Evolutionary conservation across 768 basidiomycete species (phyloP).

Genomic region (Tricholoma matsutake): DNA sequence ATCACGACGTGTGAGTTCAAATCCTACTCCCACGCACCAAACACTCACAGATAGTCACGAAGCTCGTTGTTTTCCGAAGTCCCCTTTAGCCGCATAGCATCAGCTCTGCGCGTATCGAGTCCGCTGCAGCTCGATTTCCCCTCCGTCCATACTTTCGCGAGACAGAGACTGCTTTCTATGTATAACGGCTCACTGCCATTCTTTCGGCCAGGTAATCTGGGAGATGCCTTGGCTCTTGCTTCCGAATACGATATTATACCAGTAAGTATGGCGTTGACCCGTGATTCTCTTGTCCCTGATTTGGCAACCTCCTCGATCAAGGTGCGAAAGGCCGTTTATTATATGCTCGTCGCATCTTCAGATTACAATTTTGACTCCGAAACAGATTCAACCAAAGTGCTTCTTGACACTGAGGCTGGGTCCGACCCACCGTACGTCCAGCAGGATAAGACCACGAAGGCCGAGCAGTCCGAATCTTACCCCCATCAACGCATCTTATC

Average conservation of each 20-base stretch:
- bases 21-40: too few relatives aligned
- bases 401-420: neutral
- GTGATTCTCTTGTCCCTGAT: neutral
- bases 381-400: neutral
- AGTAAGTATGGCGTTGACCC: slow-evolving; percentile 35
- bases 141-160: slow-evolving; percentile 43
- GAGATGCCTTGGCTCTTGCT: slow-evolving; percentile 54
- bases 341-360: slow-evolving; percentile 51
- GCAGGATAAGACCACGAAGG: slow-evolving; percentile 8
- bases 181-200: slow-evolving; percentile 50
- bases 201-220: slow-evolving; percentile 39
- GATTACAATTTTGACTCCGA: slow-evolving; percentile 7
- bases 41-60: slow-evolving; percentile 9
- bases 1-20: too few relatives aligned
- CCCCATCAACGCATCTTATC: slow-evolving; percentile 23
- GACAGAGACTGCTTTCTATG: slow-evolving; percentile 37
- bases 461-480: neutral
- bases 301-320: slow-evolving; percentile 19
- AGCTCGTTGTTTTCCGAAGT: slow-evolving; percentile 47
- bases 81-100: slow-evolving; percentile 44
- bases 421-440: neutral
- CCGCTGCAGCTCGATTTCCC: slow-evolving; percentile 57
- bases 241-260: slow-evolving; percentile 42
- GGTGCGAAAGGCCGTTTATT: slow-evolving; percentile 63
- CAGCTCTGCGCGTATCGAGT: slow-evolving; percentile 57